phyloP scores from a whole-genome alignment of 805 yeast species.

The Nematodospora valgi region DNA sequence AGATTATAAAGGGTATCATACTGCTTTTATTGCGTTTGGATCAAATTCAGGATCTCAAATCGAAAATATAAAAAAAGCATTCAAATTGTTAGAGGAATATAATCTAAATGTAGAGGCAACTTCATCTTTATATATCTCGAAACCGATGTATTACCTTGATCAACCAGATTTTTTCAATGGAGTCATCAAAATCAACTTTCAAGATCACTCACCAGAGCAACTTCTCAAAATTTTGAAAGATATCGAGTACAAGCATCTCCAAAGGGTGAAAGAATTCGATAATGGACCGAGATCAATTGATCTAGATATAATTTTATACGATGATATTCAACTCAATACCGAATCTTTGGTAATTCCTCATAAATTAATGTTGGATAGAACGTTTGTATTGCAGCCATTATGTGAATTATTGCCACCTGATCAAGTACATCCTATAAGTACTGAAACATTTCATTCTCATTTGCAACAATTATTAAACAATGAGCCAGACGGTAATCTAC shows the following conservation, averaged over 20 bases:
- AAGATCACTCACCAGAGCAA: conserved; percentile 54
- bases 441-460: conserved; percentile 74
- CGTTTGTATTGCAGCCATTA: conserved; percentile 86
- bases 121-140: conserved; percentile 80
- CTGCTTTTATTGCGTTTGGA: conserved; percentile 82
- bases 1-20: conserved; percentile 30
- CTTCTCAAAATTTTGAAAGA: conserved; percentile 60
- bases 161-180: conserved; percentile 87
- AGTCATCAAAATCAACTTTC: conserved; percentile 63
- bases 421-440: conserved; percentile 76
- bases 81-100: conserved; percentile 41
- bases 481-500: conserved; percentile 37
- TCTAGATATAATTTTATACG: conserved; percentile 79
- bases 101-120: conserved; percentile 51
- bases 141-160: conserved; percentile 85
- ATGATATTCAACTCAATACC: conserved; percentile 51
- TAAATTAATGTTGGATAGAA: conserved; percentile 79
- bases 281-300: conserved; percentile 95
- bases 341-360: conserved; percentile 77
- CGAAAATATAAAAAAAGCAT: conserved; percentile 54
- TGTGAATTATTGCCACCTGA: conserved; percentile 74
- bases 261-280: conserved; percentile 71
- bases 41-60: conserved; percentile 78
- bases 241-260: conserved; percentile 71
- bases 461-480: conserved; percentile 45